phyloP scores from a whole-genome alignment of 1,284 basidiomycete genomes.

The Meira miltonrushii region DNA sequence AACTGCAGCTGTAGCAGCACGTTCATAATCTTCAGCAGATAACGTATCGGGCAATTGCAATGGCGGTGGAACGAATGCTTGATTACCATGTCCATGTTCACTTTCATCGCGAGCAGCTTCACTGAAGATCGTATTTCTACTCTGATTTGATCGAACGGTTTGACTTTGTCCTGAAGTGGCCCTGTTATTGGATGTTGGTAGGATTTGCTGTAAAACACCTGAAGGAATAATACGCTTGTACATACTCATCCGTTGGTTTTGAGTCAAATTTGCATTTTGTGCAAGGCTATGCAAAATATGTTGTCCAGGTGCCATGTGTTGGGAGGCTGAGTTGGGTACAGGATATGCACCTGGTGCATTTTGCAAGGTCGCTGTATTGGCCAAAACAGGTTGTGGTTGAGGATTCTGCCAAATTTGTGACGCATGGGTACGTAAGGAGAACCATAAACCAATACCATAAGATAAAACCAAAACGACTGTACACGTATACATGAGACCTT shows the following conservation, averaged over 20 bases:
- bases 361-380: too few species aligned
- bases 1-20: constrained; percentile 32
- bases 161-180: constrained; percentile 13
- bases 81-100: constrained; percentile 14
- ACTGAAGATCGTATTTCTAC: neutral
- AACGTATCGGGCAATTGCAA: constrained; percentile 34
- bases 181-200: constrained; percentile 25
- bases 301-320: too few species aligned
- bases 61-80: constrained; percentile 19
- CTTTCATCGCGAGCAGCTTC: constrained; percentile 12
- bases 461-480: constrained; percentile 83
- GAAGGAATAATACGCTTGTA: constrained; percentile 63
- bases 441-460: constrained; percentile 95
- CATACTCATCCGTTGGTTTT: constrained; percentile 63
- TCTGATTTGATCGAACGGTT: neutral
- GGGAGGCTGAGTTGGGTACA: too few species aligned
- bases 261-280: neutral
- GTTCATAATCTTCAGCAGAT: constrained; percentile 40
- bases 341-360: neutral
- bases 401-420: constrained; percentile 97
- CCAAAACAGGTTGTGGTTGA: constrained; percentile 39
- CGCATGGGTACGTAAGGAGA: constrained; percentile 95
- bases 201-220: constrained; percentile 40
- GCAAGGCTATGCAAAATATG: too few species aligned
- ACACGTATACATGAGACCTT: constrained; percentile 89